These are phyloP conservation scores for Aphanomyces euteiches DNA, from an alignment of 352 stramenopile genomes.

Conservation along the genomic window DNA sequence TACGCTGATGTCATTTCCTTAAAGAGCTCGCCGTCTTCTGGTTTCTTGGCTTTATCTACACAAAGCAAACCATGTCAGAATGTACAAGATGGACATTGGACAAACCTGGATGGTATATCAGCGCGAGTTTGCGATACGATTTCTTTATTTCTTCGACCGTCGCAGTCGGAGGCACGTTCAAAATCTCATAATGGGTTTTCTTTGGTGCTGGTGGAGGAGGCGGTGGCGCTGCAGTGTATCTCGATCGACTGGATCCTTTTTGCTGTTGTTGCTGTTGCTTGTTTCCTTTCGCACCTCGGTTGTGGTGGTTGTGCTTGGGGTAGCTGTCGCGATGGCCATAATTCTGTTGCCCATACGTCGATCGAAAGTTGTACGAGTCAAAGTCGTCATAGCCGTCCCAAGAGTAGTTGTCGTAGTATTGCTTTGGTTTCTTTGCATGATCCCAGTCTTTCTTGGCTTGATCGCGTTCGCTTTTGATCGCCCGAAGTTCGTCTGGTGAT, in stretches of 20 bases:
- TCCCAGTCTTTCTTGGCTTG: conserved; percentile 52
- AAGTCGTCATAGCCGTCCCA: conserved; percentile 55
- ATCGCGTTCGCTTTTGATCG: conserved; percentile 46
- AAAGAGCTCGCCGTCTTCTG: conserved; percentile 61
- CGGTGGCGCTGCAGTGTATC: background rate
- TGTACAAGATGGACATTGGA: background rate
- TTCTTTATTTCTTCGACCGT: conserved; percentile 81
- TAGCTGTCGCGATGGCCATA: conserved; percentile 17
- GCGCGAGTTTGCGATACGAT: conserved; percentile 84
- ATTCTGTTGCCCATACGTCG: conserved; percentile 32
- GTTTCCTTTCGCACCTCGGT: background rate
- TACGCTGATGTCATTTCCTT: conserved; percentile 86
- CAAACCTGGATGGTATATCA: conserved; percentile 81
- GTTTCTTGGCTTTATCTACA: conserved; percentile 71
- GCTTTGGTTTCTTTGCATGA: conserved; percentile 39
- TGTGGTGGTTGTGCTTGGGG: background rate
- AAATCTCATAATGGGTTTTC: conserved; percentile 72
- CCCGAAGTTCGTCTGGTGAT: conserved; percentile 46
- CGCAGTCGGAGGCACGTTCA: conserved; percentile 54
- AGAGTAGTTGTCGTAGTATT: conserved; percentile 32
- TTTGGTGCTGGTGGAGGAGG: background rate
- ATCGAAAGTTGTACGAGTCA: conserved; percentile 44
- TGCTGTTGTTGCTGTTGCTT: background rate
- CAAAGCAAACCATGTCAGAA: conserved; percentile 10
- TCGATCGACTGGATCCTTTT: background rate